Base-by-base conservation (phyloP, 129 eudicot species). In the Flaveria ramosissima region DNA sequence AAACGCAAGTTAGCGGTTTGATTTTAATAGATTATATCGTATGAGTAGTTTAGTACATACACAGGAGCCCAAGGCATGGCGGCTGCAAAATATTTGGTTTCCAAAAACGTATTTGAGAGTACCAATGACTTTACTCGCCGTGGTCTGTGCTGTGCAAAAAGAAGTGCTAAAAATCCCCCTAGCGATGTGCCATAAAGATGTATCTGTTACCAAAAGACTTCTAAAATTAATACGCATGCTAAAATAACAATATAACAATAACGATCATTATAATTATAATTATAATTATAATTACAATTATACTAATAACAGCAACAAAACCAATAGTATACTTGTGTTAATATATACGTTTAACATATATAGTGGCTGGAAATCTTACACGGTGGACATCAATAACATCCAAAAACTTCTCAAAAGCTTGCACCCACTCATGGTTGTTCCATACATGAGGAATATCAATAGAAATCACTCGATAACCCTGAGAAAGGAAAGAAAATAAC, bases 41-140 rank as follows among this genome's bases (percentile, higher is more conserved):
- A 72, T 57, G 43, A 66, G 36, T 30, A 30, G 36, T 30, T 30
- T 5, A 30, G 48, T 23, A 89, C 97, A 77, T 94, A 94, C 97
- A 94, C 78, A 45, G 99, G 92, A 76, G 94, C 89, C 99, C 99
- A 94, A 60, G 99, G 99, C 99, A 94, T 91, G 72, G 97, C 81
- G 50, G 92, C 86, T 55, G 93, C 56, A 76, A 94, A 94, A 78
- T 79, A 83, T 78, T 76, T 73, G 41, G 96, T 94, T 83, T 94
- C 96, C 87, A 94, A 76, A 76, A 85, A 94, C 21, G 99, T 82
- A 80, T 94, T 94, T 41, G 99, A 94, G 71, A 94, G 96, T 27
- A 94, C 81, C 85, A 94, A 85, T 53, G 99, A 94, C 84, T 82
- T 84, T 41, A 94, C 99, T 67, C 99, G 83, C 14, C 99, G 86